Conservation (phyloP, 768 basidiomycete species). For the Lactarius quietus region DNA sequence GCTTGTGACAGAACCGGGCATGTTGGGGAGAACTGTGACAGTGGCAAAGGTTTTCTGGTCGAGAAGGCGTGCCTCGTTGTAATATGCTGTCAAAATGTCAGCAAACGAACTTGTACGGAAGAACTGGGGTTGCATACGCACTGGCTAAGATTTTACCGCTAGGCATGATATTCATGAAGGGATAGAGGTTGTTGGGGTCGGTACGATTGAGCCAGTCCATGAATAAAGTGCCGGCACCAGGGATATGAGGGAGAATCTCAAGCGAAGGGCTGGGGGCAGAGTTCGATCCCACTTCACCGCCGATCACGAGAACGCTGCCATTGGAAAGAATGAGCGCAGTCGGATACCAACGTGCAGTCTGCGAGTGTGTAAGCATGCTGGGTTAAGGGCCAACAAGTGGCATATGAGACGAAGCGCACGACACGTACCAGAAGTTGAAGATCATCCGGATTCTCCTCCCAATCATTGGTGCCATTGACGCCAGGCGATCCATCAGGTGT, state of each 20-base stretch:
- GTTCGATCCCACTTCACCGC: conserved; percentile 72
- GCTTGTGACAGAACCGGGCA: conserved; percentile 70
- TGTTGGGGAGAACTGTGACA: conserved; percentile 57
- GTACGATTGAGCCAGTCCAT: too few species aligned
- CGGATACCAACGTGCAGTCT: conserved; percentile 81
- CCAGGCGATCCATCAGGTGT: too few species aligned
- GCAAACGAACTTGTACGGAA: neutral
- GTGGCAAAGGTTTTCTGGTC: conserved; percentile 65
- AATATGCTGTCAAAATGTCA: conserved; percentile 50
- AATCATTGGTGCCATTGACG: too few species aligned
- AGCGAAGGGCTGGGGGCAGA: too few species aligned
- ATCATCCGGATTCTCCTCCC: too few species aligned
- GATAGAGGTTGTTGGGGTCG: too few species aligned
- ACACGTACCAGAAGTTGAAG: conserved; percentile 56
- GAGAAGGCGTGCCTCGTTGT: conserved; percentile 76
- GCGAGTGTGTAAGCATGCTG: neutral
- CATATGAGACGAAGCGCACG: neutral
- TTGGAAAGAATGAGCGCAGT: conserved; percentile 66
- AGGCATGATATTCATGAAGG: too few species aligned
- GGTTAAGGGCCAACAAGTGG: neutral
- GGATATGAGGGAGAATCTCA: too few species aligned
- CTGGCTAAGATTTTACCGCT: too few species aligned
- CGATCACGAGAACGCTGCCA: conserved; percentile 68
- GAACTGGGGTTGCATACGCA: conserved; percentile 32
- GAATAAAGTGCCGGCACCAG: too few species aligned